Evolutionary conservation across 257 asterid species (phyloP).

Genomic region (Solanum chiquidenum): DNA sequence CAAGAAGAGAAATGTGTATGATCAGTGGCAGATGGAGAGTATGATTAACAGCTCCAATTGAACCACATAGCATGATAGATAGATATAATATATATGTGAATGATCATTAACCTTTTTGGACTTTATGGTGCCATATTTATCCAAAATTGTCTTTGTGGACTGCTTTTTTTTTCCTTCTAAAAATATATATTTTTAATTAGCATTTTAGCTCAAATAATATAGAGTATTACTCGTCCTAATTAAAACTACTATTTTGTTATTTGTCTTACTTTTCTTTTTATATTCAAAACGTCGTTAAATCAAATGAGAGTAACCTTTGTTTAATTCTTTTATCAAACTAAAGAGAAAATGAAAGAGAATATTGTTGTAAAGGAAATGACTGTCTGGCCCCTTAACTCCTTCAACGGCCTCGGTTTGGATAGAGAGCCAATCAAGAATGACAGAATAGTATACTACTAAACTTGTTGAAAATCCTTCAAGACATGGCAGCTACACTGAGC

Average conservation of each 20-base stretch:
- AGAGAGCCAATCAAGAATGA: background rate
- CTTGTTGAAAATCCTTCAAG: background rate
- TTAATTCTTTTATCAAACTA: background rate
- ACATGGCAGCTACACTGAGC: conserved; percentile 45
- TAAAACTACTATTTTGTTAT: too few species aligned
- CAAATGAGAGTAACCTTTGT: background rate
- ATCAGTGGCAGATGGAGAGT: background rate
- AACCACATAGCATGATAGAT: background rate
- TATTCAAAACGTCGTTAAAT: too few species aligned
- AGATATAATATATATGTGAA: background rate
- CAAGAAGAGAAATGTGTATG: background rate
- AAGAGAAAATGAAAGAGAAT: background rate
- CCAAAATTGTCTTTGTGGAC: background rate
- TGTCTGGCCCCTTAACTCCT: background rate
- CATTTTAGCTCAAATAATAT: background rate
- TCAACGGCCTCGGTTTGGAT: background rate
- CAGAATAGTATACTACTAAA: background rate
- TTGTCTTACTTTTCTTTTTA: background rate
- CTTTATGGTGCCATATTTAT: background rate
- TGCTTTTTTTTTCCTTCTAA: background rate
- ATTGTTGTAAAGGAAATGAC: background rate
- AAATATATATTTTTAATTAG: background rate
- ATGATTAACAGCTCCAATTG: background rate
- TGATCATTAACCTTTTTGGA: background rate
- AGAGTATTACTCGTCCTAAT: background rate